A percentile compares a stretch with the other conserved stretches of the same genome.
Conservation (phyloP, 163 green algal species). For the Trebouxiophyceae sp. region DNA sequence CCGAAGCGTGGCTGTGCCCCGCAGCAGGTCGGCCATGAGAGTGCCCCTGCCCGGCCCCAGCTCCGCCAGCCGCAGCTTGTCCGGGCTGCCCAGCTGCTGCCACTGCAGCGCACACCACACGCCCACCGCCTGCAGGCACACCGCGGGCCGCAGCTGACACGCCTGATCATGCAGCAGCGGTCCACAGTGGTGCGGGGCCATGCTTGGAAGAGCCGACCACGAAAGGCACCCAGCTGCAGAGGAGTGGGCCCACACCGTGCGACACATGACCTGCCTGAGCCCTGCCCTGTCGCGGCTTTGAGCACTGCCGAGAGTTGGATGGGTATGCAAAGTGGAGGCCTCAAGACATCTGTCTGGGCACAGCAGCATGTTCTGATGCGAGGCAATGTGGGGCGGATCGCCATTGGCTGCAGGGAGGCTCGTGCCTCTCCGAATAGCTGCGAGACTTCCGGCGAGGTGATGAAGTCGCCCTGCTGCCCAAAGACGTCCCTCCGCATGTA, state of each 20-base stretch:
- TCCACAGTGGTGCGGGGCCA: too few relatives aligned
- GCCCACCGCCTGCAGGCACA: constrained; percentile 79
- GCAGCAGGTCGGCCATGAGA: constrained; percentile 92
- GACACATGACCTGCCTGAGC: too few relatives aligned
- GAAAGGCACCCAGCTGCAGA: too few relatives aligned
- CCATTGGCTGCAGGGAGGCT: too few relatives aligned
- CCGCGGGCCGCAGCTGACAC: too few relatives aligned
- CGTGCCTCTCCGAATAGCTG: constrained; percentile 98
- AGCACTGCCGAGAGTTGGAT: too few relatives aligned
- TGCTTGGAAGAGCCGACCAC: too few relatives aligned
- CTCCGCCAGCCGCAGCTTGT: constrained; percentile 76
- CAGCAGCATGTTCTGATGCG: not conserved
- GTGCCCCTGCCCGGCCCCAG: constrained; percentile 90
- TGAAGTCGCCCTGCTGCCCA: constrained; percentile 85
- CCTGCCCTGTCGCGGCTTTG: too few relatives aligned
- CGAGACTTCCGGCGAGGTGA: constrained; percentile 93
- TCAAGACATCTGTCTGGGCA: not conserved
- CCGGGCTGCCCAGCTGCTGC: constrained; percentile 66
- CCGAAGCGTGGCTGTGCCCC: constrained; percentile 55
- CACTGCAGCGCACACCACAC: constrained; percentile 84
- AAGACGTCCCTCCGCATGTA: constrained; percentile 91
- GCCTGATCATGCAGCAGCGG: too few relatives aligned
- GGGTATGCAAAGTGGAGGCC: not conserved
- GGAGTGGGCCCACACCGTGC: too few relatives aligned
- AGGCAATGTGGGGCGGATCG: too few relatives aligned